Evolutionary conservation across 345 rosid genomes (phyloP).

Genomic region (Carallia pectinifolia): DNA sequence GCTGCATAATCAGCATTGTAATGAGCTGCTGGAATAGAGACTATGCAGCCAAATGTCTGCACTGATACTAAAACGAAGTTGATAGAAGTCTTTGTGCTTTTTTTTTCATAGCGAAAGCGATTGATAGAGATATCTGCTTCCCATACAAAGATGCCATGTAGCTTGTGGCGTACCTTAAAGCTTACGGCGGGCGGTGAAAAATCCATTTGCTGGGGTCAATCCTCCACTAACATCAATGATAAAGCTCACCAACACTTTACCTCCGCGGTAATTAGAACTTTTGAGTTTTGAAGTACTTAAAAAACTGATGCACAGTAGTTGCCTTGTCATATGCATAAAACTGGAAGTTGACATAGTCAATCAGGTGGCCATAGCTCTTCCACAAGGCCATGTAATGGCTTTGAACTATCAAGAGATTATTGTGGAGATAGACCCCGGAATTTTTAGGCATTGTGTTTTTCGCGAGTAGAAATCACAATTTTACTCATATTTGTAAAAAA

Average conservation of each 20-base stretch:
- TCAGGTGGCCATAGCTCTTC: not conserved
- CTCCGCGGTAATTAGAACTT: not conserved
- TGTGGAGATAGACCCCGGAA: too few relatives aligned
- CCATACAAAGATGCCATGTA: not conserved
- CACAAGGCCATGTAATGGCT: slow-evolving; percentile 1
- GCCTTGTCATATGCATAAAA: not conserved
- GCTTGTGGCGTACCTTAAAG: not conserved
- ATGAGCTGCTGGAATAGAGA: too few relatives aligned
- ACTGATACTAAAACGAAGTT: not conserved
- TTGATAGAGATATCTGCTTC: not conserved
- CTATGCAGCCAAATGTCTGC: too few relatives aligned
- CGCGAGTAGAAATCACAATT: too few relatives aligned
- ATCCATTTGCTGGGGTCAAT: too few relatives aligned
- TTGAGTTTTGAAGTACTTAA: not conserved
- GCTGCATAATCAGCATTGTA: too few relatives aligned
- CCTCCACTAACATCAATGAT: not conserved
- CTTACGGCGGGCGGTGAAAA: not conserved
- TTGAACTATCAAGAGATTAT: too few relatives aligned
- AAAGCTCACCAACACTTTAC: not conserved
- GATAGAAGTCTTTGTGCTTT: not conserved
- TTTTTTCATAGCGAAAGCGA: not conserved
- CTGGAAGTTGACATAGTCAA: not conserved
- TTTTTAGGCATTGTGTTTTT: too few relatives aligned
- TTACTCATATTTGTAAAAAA: too few relatives aligned
- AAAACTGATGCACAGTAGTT: not conserved